Evolutionary conservation across 257 asterid species (phyloP).

Genomic region (Solanum stenotomum): DNA sequence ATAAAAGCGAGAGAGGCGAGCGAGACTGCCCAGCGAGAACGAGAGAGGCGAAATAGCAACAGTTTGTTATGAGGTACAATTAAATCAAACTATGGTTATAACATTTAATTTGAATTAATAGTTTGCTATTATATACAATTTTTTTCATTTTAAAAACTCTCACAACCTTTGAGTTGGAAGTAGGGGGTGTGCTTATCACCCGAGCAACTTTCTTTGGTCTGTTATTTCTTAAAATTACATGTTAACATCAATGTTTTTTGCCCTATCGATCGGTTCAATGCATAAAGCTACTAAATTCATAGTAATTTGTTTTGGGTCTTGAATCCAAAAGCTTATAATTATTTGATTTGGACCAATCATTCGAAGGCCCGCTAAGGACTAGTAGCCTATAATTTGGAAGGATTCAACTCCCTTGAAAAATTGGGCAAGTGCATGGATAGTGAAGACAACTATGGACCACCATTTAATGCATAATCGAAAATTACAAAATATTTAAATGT

Average conservation of each 20-base stretch:
- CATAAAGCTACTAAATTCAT: neutral
- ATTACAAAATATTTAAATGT: neutral
- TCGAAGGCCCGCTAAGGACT: neutral
- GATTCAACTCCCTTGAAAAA: neutral
- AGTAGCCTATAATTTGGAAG: neutral
- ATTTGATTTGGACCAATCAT: neutral
- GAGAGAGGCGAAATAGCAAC: too few relatives aligned
- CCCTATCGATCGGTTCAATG: neutral
- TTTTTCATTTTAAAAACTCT: too few relatives aligned
- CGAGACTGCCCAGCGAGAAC: too few relatives aligned
- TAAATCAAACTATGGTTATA: too few relatives aligned
- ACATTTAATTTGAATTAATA: too few relatives aligned
- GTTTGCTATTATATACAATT: too few relatives aligned
- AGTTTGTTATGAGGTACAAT: too few relatives aligned
- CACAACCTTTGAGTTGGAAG: too few relatives aligned
- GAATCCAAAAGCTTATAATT: neutral
- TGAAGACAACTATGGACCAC: neutral
- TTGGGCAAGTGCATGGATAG: neutral
- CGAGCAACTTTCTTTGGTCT: rapidly evolving
- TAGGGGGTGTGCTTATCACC: too few relatives aligned
- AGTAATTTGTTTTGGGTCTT: neutral
- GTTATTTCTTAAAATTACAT: neutral
- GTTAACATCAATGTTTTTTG: neutral
- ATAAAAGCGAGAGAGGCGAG: too few relatives aligned
- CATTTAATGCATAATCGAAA: neutral